Conservation (phyloP, 2,329 filamentous ascomycete genomes). For the Cylindrodendrum hubeiense region DNA sequence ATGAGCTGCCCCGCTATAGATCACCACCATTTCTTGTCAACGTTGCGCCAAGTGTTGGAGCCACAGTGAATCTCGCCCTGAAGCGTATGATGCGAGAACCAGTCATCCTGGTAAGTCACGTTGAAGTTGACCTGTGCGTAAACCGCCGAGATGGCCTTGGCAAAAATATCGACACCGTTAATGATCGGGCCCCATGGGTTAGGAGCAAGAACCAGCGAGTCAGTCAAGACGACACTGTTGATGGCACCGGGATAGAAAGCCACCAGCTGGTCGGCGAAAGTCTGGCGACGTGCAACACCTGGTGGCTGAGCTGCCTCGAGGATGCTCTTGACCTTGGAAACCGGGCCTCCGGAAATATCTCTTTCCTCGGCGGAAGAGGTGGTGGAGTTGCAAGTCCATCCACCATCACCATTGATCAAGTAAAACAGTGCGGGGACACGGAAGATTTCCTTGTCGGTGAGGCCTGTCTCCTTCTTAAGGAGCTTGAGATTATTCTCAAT, state of each 20-base stretch:
- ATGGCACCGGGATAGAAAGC: constrained; percentile 33
- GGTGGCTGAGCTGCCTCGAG: constrained; percentile 22
- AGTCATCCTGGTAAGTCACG: constrained; percentile 44
- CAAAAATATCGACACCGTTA: constrained; percentile 42
- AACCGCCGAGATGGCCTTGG: constrained; percentile 28
- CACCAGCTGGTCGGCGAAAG: neutral
- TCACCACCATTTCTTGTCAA: constrained; percentile 15
- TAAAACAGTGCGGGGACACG: constrained; percentile 38
- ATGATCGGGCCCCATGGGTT: constrained; percentile 46
- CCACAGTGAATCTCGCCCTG: constrained; percentile 46
- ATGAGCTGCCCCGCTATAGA: neutral
- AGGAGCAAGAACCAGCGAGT: constrained; percentile 29
- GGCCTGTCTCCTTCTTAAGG: constrained; percentile 40
- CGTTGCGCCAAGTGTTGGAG: constrained; percentile 27
- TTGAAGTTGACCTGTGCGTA: constrained; percentile 40
- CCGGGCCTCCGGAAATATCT: neutral
- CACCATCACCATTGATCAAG: neutral
- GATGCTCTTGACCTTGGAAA: constrained; percentile 25
- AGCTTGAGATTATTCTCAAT: constrained; percentile 41
- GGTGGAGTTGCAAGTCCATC: neutral
- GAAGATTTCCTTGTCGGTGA: constrained; percentile 39
- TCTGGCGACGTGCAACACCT: neutral
- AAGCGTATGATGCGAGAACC: constrained; percentile 38
- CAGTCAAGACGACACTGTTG: constrained; percentile 39
- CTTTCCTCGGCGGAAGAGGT: neutral